A percentile compares a stretch with the other conserved stretches of the same genome.
phyloP scores from a whole-genome alignment of 2,329 filamentous ascomycete species.

The Aureobasidium sp. region DNA sequence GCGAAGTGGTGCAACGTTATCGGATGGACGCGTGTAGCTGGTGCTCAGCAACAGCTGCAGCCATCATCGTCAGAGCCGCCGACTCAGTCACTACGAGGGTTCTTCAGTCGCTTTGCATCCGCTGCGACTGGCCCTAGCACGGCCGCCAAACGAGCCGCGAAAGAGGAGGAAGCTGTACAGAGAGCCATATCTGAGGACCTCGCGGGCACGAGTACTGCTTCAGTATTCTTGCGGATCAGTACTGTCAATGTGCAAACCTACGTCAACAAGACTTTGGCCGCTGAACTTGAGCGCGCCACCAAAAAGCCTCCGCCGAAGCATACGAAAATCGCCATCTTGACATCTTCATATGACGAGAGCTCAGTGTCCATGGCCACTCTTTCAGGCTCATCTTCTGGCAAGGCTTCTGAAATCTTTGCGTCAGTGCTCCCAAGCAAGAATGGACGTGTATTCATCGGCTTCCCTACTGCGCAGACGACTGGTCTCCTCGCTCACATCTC shows the following conservation, averaged over 20 bases:
- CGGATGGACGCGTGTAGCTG: slow-evolving; percentile 59
- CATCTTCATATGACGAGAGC: slow-evolving; percentile 80
- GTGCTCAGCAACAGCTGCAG: slow-evolving; percentile 10
- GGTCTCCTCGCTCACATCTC: slow-evolving; percentile 90
- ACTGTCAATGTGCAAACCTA: slow-evolving; percentile 74
- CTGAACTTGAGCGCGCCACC: slow-evolving; percentile 87
- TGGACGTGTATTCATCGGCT: slow-evolving; percentile 92
- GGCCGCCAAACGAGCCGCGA: slow-evolving; percentile 48
- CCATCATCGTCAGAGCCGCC: slow-evolving; percentile 15
- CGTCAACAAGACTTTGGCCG: slow-evolving; percentile 62
- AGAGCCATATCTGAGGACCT: slow-evolving; percentile 62
- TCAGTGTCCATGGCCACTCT: slow-evolving; percentile 51
- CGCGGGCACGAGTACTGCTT: slow-evolving; percentile 60
- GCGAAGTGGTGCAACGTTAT: slow-evolving; percentile 81
- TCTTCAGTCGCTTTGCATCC: slow-evolving; percentile 68
- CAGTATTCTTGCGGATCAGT: slow-evolving; percentile 82
- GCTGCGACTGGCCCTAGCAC: slow-evolving; percentile 40
- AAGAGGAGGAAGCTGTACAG: slow-evolving; percentile 55
- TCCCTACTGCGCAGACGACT: slow-evolving; percentile 94
- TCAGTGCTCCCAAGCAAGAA: slow-evolving; percentile 84
- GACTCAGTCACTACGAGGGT: slow-evolving; percentile 59
- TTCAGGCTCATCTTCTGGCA: slow-evolving; percentile 42
- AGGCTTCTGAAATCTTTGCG: slow-evolving; percentile 71
- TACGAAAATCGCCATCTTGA: slow-evolving; percentile 79
- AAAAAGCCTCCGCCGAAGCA: slow-evolving; percentile 91